Evolutionary conservation across 768 basidiomycete genomes (phyloP).

Genomic region (Grammothele lineata): DNA sequence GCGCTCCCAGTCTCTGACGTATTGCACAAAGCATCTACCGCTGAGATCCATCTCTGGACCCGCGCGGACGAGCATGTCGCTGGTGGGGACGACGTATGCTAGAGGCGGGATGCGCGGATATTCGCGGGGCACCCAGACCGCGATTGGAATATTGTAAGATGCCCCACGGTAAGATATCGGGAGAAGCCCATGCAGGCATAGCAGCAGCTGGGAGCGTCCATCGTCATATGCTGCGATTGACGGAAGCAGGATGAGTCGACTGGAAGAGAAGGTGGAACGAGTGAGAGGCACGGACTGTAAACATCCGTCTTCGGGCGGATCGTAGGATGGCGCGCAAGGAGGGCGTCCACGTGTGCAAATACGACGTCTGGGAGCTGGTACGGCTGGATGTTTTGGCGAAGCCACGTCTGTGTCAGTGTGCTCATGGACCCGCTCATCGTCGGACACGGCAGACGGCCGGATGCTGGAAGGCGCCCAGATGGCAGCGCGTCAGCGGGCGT

Average conservation of each 20-base stretch:
- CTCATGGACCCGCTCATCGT: conserved; percentile 23
- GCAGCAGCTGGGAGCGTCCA: conserved; percentile 86
- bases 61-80: conserved; percentile 83
- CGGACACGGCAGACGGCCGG: not conserved
- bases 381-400: conserved; percentile 54
- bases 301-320: conserved; percentile 78
- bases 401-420: conserved; percentile 50
- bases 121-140: conserved; percentile 81
- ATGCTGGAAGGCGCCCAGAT: too few relatives aligned
- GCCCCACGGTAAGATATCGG: conserved; percentile 75
- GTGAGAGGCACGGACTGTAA: conserved; percentile 49
- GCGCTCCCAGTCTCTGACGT: conserved; percentile 71
- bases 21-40: conserved; percentile 66
- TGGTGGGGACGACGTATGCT: conserved; percentile 87
- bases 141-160: conserved; percentile 91
- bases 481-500: too few relatives aligned
- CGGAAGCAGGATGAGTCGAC: conserved; percentile 14
- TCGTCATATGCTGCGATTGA: conserved; percentile 77
- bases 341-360: conserved; percentile 57
- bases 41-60: conserved; percentile 76
- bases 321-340: conserved; percentile 48
- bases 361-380: conserved; percentile 57
- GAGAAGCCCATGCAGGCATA: conserved; percentile 87
- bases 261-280: conserved; percentile 6
- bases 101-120: conserved; percentile 84